phyloP scores from a whole-genome alignment of 2,329 filamentous ascomycete genomes.

The Dactylellina drechsleri region DNA sequence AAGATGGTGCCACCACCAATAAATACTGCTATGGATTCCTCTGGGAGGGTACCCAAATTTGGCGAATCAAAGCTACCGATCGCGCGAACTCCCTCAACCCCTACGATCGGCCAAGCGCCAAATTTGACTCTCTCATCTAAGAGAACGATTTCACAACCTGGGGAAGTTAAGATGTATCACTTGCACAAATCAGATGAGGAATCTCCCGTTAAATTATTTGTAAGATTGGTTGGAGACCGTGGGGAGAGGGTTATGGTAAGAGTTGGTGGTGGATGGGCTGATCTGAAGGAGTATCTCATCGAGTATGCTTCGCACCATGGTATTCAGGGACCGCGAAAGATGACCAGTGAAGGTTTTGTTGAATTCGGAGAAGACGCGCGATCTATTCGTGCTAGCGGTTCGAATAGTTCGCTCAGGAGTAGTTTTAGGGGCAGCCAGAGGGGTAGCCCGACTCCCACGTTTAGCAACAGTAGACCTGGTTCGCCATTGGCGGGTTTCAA shows the following conservation, averaged over 20 bases:
- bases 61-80: constrained; percentile 62
- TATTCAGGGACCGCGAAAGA: constrained; percentile 65
- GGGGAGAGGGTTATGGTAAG: constrained; percentile 97
- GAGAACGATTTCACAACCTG: constrained; percentile 59
- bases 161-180: constrained; percentile 89
- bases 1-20: constrained; percentile 35
- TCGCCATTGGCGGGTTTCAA: constrained; percentile 54
- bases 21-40: constrained; percentile 29
- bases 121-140: constrained; percentile 64
- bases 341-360: constrained; percentile 25
- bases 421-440: constrained; percentile 63
- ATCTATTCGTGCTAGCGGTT: constrained; percentile 42
- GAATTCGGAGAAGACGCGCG: constrained; percentile 47
- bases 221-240: constrained; percentile 87
- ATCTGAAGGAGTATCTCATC: constrained; percentile 91
- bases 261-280: constrained; percentile 97
- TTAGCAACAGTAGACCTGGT: constrained; percentile 56
- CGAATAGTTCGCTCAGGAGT: constrained; percentile 51
- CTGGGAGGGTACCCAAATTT: constrained; percentile 57
- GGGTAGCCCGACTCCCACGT: constrained; percentile 60
- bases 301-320: constrained; percentile 94
- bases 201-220: constrained; percentile 91
- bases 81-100: constrained; percentile 56
- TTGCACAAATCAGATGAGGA: constrained; percentile 84
- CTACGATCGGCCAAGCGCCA: constrained; percentile 63